Evolutionary conservation across 176 grass and related monocot genomes (phyloP), one percentile per base, ranked within the genome.

Genomic region (Ensete glaucum): DNA sequence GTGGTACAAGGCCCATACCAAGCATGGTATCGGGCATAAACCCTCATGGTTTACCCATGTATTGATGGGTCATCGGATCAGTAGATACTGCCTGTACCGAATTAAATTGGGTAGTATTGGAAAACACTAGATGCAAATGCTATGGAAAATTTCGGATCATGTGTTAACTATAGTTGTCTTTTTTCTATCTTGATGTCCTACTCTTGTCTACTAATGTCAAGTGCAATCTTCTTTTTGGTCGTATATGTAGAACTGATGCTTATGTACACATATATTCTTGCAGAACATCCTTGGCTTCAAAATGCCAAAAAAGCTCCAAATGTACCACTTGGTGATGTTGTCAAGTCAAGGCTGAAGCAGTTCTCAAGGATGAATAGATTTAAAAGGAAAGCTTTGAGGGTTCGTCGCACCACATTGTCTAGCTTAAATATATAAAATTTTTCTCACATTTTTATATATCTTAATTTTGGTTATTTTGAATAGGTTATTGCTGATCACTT

Each of bases 291-390:
- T 57, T 99, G 95, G 95, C 88, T 99, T 85, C 95, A 91, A 85
- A 99, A 99, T 82, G 90, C 95, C 34, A 99, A 99, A 84, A 94
- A 99, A 85, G 95, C 95, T 79, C 84, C 95, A 76, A 99, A 99
- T 83, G 88, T 99, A 81, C 95, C 90, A 73, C 95, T 99, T 88
- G 95, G 95, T 71, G 95, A 99, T 87, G 90, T 99, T 72, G 95
- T 99, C 63, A 99, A 99, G 78, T 99, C 88, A 55, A 94, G 95
- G 78, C 95, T 99, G 62, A 99, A 99, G 87, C 95, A 99, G 73
- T 99, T 99, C 83, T 99, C 91, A 76, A 90, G 95, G 68, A 99
- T 99, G 95, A 99, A 99, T 79, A 85, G 91, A 85, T 99, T 99
- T 77, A 99, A 99, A 87, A 94, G 95, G 84, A 99, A 91, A 84